Evolutionary conservation across 2,329 filamentous ascomycete species (phyloP), one percentile per base, ranked within the genome.

Genomic region (Ceratocystis albifundus): DNA sequence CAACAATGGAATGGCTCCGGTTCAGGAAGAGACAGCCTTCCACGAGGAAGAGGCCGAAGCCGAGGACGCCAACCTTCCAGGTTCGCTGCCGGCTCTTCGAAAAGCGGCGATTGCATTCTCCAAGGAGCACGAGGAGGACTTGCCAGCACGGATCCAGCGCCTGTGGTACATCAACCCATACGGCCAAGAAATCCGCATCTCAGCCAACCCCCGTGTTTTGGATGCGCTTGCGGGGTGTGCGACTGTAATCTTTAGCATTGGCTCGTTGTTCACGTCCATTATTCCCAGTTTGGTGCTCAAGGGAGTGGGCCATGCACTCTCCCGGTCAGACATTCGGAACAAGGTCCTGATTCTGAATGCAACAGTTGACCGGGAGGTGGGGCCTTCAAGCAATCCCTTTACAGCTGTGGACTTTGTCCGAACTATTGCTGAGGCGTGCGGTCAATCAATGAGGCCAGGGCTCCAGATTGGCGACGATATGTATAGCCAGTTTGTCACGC

Each of bases 161-260:
- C 81, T 97, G 41, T 97, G 91, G 90, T 97, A 97, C 77, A 97
- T 97, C 77, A 97, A 96, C 72, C 93, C 93, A 0, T 97, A 96
- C 74, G 93, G 93, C n/a, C 90, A 96, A 73, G 92, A 96, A 75
- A 96, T 97, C 70, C 84, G 87, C 20, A 89, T 92, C 0, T 82
- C 86, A 0, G 88, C 90, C 1, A 97, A 96, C 72, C 86, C 90
- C 0, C 86, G 90, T 63, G 90, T 93, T 0, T 71, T 96, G 0
- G 81, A 84, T 6, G 84, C 90, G 0, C 74, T 97, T 0, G 77
- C 78, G 17, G 76, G 77, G 1, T 82, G 88, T 0, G 81, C 84
- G 66, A 86, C 85, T 1, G 80, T 96, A 7, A 84, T 97, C 59
- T 97, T 96, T 77, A 92, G 88, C 74, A 95, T 97, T 68, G 94